Conservation (phyloP, 192 early-diverging fungal species). For the Podila clonocystis region DNA sequence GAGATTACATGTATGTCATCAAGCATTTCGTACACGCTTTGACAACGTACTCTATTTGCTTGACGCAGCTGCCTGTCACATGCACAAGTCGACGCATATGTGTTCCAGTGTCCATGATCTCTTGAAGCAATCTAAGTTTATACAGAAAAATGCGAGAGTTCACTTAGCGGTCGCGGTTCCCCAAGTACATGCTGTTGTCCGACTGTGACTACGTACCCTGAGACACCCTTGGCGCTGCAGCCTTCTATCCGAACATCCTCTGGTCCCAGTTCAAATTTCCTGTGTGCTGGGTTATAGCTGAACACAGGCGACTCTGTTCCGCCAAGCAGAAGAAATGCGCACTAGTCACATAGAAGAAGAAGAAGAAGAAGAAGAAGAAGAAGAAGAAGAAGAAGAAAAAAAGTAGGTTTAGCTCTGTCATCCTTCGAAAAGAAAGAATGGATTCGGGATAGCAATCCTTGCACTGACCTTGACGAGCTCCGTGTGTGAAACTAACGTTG, state of each 20-base stretch:
- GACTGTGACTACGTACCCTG: slow-evolving; percentile 9
- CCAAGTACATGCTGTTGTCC: too few relatives aligned
- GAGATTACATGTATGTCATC: neutral
- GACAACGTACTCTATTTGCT: slow-evolving; percentile 34
- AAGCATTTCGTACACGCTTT: neutral
- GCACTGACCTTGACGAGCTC: slow-evolving; percentile 12
- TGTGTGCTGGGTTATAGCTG: slow-evolving; percentile 8
- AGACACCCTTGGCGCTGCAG: slow-evolving; percentile 20
- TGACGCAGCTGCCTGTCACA: slow-evolving; percentile 31
- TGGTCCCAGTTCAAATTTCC: slow-evolving; percentile 12
- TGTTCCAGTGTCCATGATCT: slow-evolving; percentile 34
- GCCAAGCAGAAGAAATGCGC: slow-evolving; percentile 15
- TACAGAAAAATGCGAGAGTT: neutral
- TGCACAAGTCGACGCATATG: slow-evolving; percentile 38
- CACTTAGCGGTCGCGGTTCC: too few relatives aligned
- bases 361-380: too few relatives aligned
- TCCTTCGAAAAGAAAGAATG: neutral
- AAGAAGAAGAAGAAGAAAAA: too few relatives aligned
- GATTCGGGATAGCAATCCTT: too few relatives aligned
- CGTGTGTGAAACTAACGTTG: slow-evolving; percentile 1
- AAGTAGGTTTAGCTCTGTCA: neutral
- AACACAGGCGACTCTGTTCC: slow-evolving; percentile 33
- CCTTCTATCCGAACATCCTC: slow-evolving; percentile 31
- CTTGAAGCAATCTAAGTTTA: slow-evolving; percentile 20
- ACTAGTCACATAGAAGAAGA: slow-evolving; percentile 5